Base-by-base conservation (phyloP, 192 early-diverging fungal genomes). In the Linnemannia exigua region DNA sequence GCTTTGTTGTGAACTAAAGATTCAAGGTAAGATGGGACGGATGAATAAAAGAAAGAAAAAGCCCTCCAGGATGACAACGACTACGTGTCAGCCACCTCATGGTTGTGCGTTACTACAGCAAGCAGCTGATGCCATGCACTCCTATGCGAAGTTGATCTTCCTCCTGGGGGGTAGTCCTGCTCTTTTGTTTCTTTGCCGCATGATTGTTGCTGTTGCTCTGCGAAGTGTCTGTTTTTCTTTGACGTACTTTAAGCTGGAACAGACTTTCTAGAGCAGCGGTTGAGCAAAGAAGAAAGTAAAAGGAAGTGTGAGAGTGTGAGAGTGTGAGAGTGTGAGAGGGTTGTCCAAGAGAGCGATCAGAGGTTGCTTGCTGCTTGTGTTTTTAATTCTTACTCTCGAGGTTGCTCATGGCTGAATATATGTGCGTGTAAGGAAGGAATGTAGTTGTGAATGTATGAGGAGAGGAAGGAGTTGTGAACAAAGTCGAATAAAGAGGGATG, bases 1-100 rank as follows among this genome's bases (percentile, higher is more conserved):
- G 93, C 87, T 98, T 99, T 48, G 97, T 95, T 68, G 96, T 96
- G 54, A 98, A 95, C 96, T 99, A 88, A n/a, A n/a, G n/a, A n/a
- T n/a, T n/a, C n/a, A 35, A 28, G 41, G 46, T 11, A 31, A 22
- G 37, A 61, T n/a, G n/a, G 31, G 50, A 33, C 4, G 35, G 28
- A 14, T 47, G 22, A 31, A 31, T 4, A 37, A 73, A 48, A 35
- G 20, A 37, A 35, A 46, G 19, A 66, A 41, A 9, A 11, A 67
- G n/a, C n/a, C n/a, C n/a, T n/a, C n/a, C n/a, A n/a, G n/a, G n/a
- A n/a, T n/a, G n/a, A n/a, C n/a, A n/a, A 72, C 22, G 31, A 48
- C 44, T 50, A 33, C n/a, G 28, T 63, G 58, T 63, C 58, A 63
- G 22, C 25, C 25, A 15, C 28, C 58, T 3, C 31, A 25, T 31